These are phyloP conservation scores for Senna siamea DNA, from an alignment of 306 rosid species.

Conservation along the genomic window DNA sequence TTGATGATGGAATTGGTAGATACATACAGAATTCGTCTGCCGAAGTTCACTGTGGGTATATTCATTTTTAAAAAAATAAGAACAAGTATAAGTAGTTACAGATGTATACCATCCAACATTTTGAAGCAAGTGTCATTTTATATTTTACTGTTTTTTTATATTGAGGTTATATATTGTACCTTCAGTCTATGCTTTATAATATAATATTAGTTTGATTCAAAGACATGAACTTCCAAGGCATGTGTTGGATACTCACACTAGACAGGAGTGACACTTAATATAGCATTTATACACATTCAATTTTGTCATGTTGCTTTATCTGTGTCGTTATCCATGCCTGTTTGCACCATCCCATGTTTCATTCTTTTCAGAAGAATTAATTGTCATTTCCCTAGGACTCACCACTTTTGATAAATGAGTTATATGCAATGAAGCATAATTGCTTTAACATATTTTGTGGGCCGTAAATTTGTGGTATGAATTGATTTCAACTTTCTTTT, in stretches of 20 bases:
- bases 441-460: neutral
- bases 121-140: constrained; percentile 21
- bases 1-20: constrained; percentile 99
- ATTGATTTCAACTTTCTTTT: constrained; percentile 29
- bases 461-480: neutral
- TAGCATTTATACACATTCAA: neutral
- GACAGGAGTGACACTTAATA: neutral
- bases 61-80: constrained; percentile 16
- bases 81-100: neutral
- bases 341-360: no score
- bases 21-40: constrained; percentile 88
- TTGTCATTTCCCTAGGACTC: neutral
- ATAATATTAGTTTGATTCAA: constrained; percentile 11
- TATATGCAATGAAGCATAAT: constrained; percentile 12
- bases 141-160: constrained; percentile 16
- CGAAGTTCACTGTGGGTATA: constrained; percentile 93
- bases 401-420: constrained; percentile 21
- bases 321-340: no score
- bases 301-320: no score
- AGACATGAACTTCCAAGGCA: constrained; percentile 19
- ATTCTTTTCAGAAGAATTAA: no score
- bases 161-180: neutral
- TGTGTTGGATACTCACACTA: neutral
- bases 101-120: constrained; percentile 9
- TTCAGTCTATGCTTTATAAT: constrained; percentile 14